These are phyloP conservation scores for Epichloe typhina DNA, from an alignment of 2,329 filamentous ascomycete genomes.

Conservation along the genomic window DNA sequence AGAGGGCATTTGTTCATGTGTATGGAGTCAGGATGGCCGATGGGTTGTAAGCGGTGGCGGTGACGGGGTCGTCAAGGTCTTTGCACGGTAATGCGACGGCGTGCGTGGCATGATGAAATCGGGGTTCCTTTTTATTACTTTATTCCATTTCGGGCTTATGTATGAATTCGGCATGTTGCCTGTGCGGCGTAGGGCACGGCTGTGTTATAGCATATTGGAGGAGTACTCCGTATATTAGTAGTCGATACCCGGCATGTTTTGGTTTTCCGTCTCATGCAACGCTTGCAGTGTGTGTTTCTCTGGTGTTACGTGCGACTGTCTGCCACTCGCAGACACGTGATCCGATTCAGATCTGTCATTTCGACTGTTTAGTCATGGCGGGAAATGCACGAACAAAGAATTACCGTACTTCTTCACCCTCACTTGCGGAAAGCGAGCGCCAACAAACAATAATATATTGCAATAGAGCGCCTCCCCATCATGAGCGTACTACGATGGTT, in stretches of 20 bases:
- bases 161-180: conserved; percentile 6
- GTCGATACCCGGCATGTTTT: conserved; percentile 20
- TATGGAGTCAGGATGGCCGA: conserved; percentile 90
- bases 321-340: too few species aligned
- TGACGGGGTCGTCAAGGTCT: conserved; percentile 93
- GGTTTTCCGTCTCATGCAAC: too few species aligned
- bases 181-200: conserved; percentile 3
- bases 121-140: background rate
- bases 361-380: too few species aligned
- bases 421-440: too few species aligned
- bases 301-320: too few species aligned
- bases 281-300: too few species aligned
- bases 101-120: background rate
- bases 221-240: conserved; percentile 15
- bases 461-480: background rate
- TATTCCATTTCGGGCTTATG: background rate
- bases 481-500: conserved; percentile 7
- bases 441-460: fast-evolving
- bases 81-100: conserved; percentile 35
- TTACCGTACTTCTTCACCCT: too few species aligned
- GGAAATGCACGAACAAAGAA: too few species aligned
- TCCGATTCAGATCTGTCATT: too few species aligned
- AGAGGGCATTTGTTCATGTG: conserved; percentile 85
- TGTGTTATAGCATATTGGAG: conserved; percentile 8
- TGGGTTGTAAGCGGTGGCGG: conserved; percentile 92